Conservation (phyloP, 2,329 filamentous ascomycete species). For the Cladosporium cucumerinum region DNA sequence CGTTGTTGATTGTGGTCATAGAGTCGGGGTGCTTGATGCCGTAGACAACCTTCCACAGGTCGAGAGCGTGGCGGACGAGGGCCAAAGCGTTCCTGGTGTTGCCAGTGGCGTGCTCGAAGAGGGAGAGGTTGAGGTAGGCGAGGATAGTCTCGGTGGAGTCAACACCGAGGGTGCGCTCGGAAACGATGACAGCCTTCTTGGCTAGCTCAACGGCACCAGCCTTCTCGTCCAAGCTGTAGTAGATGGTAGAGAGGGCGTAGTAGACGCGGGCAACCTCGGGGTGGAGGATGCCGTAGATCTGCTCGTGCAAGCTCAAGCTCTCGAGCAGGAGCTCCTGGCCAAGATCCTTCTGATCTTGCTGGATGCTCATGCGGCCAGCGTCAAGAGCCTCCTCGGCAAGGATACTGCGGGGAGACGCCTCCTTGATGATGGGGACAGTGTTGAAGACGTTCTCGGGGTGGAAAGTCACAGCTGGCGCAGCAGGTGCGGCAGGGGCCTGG, state of each 20-base stretch:
- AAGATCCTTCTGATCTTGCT: constrained; percentile 91
- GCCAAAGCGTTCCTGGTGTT: constrained; percentile 84
- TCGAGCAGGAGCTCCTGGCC: constrained; percentile 95
- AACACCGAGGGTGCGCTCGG: constrained; percentile 88
- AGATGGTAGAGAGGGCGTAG: constrained; percentile 90
- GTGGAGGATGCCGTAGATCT: constrained; percentile 96
- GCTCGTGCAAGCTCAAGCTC: constrained; percentile 91
- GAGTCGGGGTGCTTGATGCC: constrained; percentile 91
- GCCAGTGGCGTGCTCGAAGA: constrained; percentile 89
- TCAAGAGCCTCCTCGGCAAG: constrained; percentile 95
- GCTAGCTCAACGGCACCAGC: constrained; percentile 91
- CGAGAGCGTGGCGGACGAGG: constrained; percentile 88
- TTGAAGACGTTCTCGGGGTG: constrained; percentile 82
- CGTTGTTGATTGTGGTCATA: constrained; percentile 98
- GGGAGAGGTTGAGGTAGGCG: constrained; percentile 89
- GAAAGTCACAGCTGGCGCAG: constrained; percentile 61
- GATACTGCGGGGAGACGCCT: constrained; percentile 84
- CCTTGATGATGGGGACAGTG: constrained; percentile 90
- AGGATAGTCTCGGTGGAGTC: constrained; percentile 92
- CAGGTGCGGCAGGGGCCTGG: constrained; percentile 41
- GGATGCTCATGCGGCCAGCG: constrained; percentile 91
- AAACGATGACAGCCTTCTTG: constrained; percentile 92
- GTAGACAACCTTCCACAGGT: constrained; percentile 96
- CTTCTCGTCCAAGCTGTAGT: constrained; percentile 98
- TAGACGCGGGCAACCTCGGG: constrained; percentile 95